These are phyloP conservation scores for Leishmania braziliensis DNA, from an alignment of 208 protist genomes.

Conservation along the genomic window DNA sequence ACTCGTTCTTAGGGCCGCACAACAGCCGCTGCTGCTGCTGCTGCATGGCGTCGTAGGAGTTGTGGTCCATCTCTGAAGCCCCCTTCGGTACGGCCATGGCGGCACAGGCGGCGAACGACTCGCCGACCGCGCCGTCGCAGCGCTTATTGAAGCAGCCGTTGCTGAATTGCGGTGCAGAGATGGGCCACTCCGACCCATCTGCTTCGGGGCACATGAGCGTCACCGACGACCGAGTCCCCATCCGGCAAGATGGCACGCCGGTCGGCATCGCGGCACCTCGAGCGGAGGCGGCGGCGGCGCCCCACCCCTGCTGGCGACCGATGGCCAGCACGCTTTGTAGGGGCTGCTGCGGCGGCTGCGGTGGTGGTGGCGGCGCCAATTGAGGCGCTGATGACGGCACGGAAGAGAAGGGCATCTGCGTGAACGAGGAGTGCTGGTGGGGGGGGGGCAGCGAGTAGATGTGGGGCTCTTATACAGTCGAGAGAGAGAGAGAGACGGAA, in stretches of 20 bases:
- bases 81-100: background rate
- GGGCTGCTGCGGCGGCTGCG: background rate
- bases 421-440: background rate
- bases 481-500: background rate
- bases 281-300: background rate
- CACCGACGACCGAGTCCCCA: background rate
- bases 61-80: background rate
- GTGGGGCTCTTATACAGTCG: background rate
- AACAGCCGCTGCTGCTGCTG: slow-evolving; percentile 1
- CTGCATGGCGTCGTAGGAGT: background rate
- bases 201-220: background rate
- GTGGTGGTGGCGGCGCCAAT: background rate
- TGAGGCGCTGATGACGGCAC: background rate
- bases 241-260: background rate
- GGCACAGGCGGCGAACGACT: background rate
- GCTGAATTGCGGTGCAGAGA: background rate
- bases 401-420: background rate
- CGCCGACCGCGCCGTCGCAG: background rate
- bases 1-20: background rate
- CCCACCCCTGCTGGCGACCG: slow-evolving; percentile 13
- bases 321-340: background rate
- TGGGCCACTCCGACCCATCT: background rate
- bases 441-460: background rate
- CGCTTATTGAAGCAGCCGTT: background rate
- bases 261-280: background rate